Evolutionary conservation across 2,329 filamentous ascomycete species (phyloP).

Genomic region (Scytalidium lignicola): DNA sequence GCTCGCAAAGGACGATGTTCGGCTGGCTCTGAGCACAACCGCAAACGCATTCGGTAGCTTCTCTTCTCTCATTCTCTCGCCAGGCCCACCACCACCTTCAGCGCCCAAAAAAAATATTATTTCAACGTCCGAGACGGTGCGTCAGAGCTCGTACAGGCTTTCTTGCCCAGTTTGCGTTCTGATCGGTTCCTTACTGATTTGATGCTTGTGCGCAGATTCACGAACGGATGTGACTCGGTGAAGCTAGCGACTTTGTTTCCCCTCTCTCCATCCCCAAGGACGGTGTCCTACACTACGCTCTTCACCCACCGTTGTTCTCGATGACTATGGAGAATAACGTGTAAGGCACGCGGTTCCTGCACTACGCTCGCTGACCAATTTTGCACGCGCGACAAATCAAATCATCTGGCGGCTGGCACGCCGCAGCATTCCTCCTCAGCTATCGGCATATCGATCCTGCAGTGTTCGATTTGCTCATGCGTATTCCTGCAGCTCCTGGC

Average conservation of each 20-base stretch:
- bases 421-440: not conserved
- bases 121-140: not conserved
- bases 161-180: not conserved
- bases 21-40: not conserved
- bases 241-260: not conserved
- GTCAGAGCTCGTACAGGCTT: not conserved
- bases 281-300: not conserved
- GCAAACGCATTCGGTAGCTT: not conserved
- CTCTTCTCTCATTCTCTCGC: not conserved
- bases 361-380: not conserved
- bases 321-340: not conserved
- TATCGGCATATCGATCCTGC: not conserved
- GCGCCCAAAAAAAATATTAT: not conserved
- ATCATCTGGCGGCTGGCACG: not conserved
- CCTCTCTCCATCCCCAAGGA: not conserved
- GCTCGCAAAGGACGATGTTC: not conserved
- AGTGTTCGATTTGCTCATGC: not conserved
- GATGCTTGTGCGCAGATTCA: not conserved
- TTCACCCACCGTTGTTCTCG: not conserved
- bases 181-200: not conserved
- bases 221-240: not conserved
- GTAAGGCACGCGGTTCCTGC: not conserved
- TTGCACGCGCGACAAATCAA: not conserved
- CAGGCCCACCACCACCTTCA: not conserved
- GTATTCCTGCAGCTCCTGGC: not conserved